Conservation (phyloP, 2,329 filamentous ascomycete genomes). For the Didymella pomorum region DNA sequence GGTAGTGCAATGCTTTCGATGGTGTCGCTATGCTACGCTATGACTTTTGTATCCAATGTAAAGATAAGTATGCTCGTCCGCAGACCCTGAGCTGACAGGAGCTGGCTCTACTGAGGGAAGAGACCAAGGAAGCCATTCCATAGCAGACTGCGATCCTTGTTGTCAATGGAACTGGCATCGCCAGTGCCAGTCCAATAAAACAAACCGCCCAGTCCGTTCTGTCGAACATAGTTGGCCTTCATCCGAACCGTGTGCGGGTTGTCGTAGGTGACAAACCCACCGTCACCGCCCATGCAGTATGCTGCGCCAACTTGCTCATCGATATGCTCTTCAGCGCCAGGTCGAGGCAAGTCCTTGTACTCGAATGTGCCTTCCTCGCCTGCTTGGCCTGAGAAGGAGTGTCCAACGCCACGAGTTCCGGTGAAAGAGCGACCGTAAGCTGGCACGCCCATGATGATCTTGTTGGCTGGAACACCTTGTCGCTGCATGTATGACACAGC, state of each 20-base stretch:
- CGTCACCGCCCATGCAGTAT: constrained; percentile 75
- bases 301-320: constrained; percentile 74
- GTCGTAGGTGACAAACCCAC: constrained; percentile 82
- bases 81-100: not conserved
- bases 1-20: not conserved
- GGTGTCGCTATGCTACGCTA: constrained; percentile 20
- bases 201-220: constrained; percentile 75
- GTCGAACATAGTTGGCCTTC: constrained; percentile 77
- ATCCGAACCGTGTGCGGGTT: constrained; percentile 77
- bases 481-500: constrained; percentile 71
- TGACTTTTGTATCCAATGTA: constrained; percentile 8
- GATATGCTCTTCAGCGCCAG: constrained; percentile 69
- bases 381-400: constrained; percentile 61
- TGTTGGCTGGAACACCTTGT: constrained; percentile 72
- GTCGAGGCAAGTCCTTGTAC: constrained; percentile 72
- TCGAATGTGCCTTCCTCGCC: constrained; percentile 76
- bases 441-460: constrained; percentile 79
- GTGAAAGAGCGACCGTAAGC: constrained; percentile 79
- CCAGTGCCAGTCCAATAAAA: constrained; percentile 85
- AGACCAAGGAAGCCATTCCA: constrained; percentile 66
- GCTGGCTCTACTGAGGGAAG: constrained; percentile 37
- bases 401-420: constrained; percentile 69
- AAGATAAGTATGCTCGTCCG: not conserved
- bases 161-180: constrained; percentile 62
- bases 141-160: constrained; percentile 64